phyloP scores from a whole-genome alignment of 2,329 filamentous ascomycete species.

The Ilyonectria destructans region DNA sequence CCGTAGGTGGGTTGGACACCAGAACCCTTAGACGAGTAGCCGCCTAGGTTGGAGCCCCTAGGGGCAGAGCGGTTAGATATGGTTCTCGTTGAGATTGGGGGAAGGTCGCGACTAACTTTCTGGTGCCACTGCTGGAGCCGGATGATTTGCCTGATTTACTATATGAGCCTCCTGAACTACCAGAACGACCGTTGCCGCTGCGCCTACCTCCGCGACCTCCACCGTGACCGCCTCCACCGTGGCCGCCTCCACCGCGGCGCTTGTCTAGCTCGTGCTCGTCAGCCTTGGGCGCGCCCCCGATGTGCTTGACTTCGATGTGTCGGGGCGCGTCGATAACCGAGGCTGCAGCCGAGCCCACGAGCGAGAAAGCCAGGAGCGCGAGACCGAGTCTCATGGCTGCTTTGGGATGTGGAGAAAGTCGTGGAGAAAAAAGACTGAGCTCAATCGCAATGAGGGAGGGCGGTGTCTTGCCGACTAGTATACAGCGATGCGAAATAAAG shows the following conservation, averaged over 20 bases:
- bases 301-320: conserved; percentile 45
- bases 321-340: conserved; percentile 44
- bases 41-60: conserved; percentile 59
- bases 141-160: conserved; percentile 32
- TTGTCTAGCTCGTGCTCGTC: conserved; percentile 75
- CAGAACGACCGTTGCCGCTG: conserved; percentile 43
- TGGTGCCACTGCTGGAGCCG: no score
- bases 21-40: conserved; percentile 70
- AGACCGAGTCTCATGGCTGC: conserved; percentile 54
- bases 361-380: conserved; percentile 49
- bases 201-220: conserved; percentile 50
- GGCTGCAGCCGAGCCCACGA: conserved; percentile 50
- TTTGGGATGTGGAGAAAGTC: not conserved
- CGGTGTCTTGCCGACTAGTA: conserved; percentile 13
- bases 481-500: not conserved
- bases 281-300: conserved; percentile 48
- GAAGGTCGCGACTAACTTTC: conserved; percentile 26
- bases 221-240: conserved; percentile 59
- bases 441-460: no score
- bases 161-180: conserved; percentile 42
- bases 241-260: conserved; percentile 73
- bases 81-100: no score
- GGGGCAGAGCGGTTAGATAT: conserved; percentile 4
- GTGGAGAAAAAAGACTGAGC: not conserved
- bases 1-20: conserved; percentile 73